Evolutionary conservation across 177 flowering plant species (phyloP).

Genomic region (Tripterygium wilfordii): DNA sequence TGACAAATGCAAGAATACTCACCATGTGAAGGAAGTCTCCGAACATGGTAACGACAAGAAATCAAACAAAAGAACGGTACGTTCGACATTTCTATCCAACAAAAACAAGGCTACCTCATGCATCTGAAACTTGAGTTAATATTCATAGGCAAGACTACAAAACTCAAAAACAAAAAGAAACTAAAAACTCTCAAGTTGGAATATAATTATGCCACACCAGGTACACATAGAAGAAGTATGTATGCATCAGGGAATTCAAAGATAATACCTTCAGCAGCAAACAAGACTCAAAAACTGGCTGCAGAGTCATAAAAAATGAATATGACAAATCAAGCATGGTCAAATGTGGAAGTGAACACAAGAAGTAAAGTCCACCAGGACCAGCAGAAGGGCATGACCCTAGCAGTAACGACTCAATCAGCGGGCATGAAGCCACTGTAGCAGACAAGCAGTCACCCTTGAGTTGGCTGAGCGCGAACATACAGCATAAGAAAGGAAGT

Average conservation of each 20-base stretch:
- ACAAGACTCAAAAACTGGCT: constrained; percentile 83
- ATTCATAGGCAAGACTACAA: too few relatives aligned
- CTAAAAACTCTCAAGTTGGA: too few relatives aligned
- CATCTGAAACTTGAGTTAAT: too few relatives aligned
- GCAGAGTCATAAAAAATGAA: constrained; percentile 71
- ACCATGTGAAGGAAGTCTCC: too few relatives aligned
- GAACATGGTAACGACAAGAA: too few relatives aligned
- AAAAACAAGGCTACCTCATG: too few relatives aligned
- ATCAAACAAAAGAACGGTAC: too few relatives aligned
- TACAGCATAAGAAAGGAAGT: not conserved
- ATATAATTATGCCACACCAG: too few relatives aligned
- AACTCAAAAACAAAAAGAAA: too few relatives aligned
- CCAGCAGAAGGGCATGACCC: constrained; percentile 95
- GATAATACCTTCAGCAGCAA: constrained; percentile 69
- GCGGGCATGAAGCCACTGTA: constrained; percentile 68
- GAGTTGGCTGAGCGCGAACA: constrained; percentile 92
- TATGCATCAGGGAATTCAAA: not conserved
- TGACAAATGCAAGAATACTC: too few relatives aligned
- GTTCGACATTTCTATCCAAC: too few relatives aligned
- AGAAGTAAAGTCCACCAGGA: constrained; percentile 71
- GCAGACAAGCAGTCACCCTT: constrained; percentile 86
- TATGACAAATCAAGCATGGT: constrained; percentile 86
- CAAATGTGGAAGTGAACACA: constrained; percentile 56
- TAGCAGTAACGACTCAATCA: constrained; percentile 69
- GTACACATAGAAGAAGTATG: not conserved